Percentiles rank a stretch among this genome's conserved stretches.
These are phyloP conservation scores for Talaromyces islandicus DNA, from an alignment of 2,329 filamentous ascomycete genomes.

Conservation along the genomic window DNA sequence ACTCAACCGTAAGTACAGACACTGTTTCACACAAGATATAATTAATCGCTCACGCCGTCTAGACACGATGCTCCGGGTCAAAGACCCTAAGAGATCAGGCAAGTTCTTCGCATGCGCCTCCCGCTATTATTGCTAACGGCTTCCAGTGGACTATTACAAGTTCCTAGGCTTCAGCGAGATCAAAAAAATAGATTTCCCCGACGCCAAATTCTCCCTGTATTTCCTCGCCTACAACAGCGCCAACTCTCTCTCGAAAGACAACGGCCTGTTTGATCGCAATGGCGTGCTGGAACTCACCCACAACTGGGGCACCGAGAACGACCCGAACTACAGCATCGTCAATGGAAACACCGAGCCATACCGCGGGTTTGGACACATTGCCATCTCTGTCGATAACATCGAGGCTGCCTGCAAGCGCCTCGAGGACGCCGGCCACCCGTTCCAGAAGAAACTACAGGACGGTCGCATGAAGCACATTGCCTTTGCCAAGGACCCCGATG, in stretches of 20 bases:
- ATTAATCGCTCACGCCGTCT: constrained; percentile 1
- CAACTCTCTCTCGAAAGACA: constrained; percentile 65
- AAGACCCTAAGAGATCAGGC: constrained; percentile 80
- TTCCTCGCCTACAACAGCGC: constrained; percentile 85
- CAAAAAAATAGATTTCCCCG: constrained; percentile 73
- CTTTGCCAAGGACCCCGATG: constrained; percentile 83
- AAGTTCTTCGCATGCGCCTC: constrained; percentile 19
- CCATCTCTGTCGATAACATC: constrained; percentile 75
- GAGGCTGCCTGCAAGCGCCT: constrained; percentile 85
- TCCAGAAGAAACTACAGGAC: constrained; percentile 91
- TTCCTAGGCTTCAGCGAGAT: constrained; percentile 82
- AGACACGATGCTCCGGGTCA: constrained; percentile 75
- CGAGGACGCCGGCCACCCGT: constrained; percentile 83
- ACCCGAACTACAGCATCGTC: constrained; percentile 70
- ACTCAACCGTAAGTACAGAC: constrained; percentile 53
- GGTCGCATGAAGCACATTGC: constrained; percentile 84
- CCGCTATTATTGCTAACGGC: constrained; percentile 3
- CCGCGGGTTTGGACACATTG: constrained; percentile 79
- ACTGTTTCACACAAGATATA: constrained; percentile 15
- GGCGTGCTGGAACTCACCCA: constrained; percentile 81
- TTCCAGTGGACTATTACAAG: constrained; percentile 80
- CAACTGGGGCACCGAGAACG: constrained; percentile 83
- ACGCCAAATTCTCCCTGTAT: constrained; percentile 91
- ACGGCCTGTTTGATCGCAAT: constrained; percentile 74
- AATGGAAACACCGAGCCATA: constrained; percentile 90